Conservation (phyloP, 306 rosid species). For the Lathyrus oleraceus region DNA sequence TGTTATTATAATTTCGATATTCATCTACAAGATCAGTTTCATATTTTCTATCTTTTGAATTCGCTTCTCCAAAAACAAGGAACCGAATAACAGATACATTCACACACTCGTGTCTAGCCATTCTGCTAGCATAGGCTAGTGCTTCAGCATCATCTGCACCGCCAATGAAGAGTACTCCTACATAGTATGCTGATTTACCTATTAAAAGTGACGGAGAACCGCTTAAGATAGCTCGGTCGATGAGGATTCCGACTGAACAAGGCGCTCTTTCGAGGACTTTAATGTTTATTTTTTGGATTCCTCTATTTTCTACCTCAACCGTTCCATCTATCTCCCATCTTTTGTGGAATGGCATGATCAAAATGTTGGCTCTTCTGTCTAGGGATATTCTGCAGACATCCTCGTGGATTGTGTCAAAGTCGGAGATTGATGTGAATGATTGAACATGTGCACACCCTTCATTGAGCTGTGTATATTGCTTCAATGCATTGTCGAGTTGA, state of each 20-base stretch:
- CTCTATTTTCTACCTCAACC: constrained; percentile 35
- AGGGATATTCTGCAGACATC: constrained; percentile 49
- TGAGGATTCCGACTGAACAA: constrained; percentile 66
- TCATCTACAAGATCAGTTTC: constrained; percentile 59
- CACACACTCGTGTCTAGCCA: constrained; percentile 54
- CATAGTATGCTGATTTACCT: constrained; percentile 32
- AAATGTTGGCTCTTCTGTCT: constrained; percentile 44
- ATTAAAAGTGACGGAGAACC: constrained; percentile 36
- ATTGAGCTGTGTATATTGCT: constrained; percentile 42
- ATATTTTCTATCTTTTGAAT: constrained; percentile 48
- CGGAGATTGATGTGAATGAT: constrained; percentile 57
- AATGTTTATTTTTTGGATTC: constrained; percentile 45
- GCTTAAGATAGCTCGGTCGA: constrained; percentile 52
- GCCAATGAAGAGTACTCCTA: constrained; percentile 65
- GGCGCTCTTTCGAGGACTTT: constrained; percentile 57
- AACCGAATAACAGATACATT: constrained; percentile 56
- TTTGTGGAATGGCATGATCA: constrained; percentile 68
- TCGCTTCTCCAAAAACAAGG: constrained; percentile 60
- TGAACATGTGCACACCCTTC: constrained; percentile 43
- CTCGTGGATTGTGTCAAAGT: constrained; percentile 43
- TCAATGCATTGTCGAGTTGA: constrained; percentile 52
- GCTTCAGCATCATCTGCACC: constrained; percentile 74
- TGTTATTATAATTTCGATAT: constrained; percentile 45
- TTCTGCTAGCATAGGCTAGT: constrained; percentile 60
- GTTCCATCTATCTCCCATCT: constrained; percentile 63